These are phyloP conservation scores for Mycena albidolilacea DNA, from an alignment of 768 basidiomycete species.

Conservation along the genomic window DNA sequence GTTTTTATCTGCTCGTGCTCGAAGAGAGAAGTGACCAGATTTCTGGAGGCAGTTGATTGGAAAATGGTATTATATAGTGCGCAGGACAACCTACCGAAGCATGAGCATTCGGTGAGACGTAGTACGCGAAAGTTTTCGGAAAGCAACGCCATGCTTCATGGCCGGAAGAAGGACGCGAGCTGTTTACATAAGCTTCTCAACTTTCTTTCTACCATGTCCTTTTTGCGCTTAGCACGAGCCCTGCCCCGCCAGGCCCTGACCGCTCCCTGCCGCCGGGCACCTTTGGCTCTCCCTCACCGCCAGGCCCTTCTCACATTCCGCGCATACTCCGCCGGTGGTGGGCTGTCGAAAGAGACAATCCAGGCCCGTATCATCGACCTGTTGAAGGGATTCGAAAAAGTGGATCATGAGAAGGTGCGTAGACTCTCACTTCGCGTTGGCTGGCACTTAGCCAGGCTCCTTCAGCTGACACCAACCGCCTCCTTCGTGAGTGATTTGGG, in stretches of 20 bases:
- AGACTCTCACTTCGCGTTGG: constrained; percentile 21
- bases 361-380: constrained; percentile 85
- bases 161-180: constrained; percentile 36
- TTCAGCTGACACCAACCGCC: constrained; percentile 75
- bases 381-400: constrained; percentile 92
- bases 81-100: constrained; percentile 74
- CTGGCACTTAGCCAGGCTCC: constrained; percentile 10
- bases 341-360: constrained; percentile 78
- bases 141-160: constrained; percentile 97
- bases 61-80: constrained; percentile 4
- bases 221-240: constrained; percentile 67
- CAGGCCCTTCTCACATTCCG: constrained; percentile 58
- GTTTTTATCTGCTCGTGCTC: constrained; percentile 97
- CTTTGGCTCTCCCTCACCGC: constrained; percentile 57
- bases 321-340: constrained; percentile 78
- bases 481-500: constrained; percentile 88
- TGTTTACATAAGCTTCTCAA: constrained; percentile 6
- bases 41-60: constrained; percentile 63
- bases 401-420: constrained; percentile 79
- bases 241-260: constrained; percentile 45
- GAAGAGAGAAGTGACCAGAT: constrained; percentile 93
- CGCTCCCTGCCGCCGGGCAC: constrained; percentile 58
- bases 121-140: constrained; percentile 92
- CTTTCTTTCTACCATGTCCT: constrained; percentile 61
- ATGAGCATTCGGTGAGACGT: constrained; percentile 94